phyloP scores from a whole-genome alignment of 2,329 filamentous ascomycete genomes.

The Nemania bipapillata region DNA sequence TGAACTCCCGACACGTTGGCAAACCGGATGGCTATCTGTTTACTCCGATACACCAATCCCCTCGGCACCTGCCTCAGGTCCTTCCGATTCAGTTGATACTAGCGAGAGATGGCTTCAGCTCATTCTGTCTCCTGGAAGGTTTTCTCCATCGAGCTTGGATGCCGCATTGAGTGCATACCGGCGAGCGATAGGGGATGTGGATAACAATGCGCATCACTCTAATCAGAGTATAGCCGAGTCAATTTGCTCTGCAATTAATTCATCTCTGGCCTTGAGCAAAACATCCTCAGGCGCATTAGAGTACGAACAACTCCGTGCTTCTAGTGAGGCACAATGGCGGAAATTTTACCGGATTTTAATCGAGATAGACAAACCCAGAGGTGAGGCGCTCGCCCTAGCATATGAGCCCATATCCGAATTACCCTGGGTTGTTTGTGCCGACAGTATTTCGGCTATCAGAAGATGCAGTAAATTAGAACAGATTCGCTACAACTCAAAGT shows the following conservation, averaged over 20 bases:
- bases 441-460: conserved; percentile 81
- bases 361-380: conserved; percentile 85
- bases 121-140: conserved; percentile 84
- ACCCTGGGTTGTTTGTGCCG: conserved; percentile 86
- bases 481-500: conserved; percentile 75
- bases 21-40: conserved; percentile 75
- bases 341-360: conserved; percentile 86
- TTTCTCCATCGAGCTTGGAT: conserved; percentile 81
- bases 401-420: conserved; percentile 77
- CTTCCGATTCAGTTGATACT: conserved; percentile 73
- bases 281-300: conserved; percentile 73
- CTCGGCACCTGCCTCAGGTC: conserved; percentile 66
- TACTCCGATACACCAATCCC: conserved; percentile 68
- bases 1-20: conserved; percentile 71
- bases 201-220: conserved; percentile 54
- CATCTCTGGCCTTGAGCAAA: conserved; percentile 73
- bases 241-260: conserved; percentile 76
- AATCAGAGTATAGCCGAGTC: conserved; percentile 76
- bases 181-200: conserved; percentile 64
- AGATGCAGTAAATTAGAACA: conserved; percentile 82
- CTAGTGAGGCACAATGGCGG: conserved; percentile 86
- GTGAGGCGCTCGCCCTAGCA: conserved; percentile 81
- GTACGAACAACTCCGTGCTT: conserved; percentile 77
- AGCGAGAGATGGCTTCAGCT: conserved; percentile 88
- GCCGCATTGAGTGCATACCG: conserved; percentile 85